Percentiles rank a stretch among this genome's conserved stretches.
These are phyloP conservation scores for Ehretia macrophylla DNA, from an alignment of 257 asterid genomes.

Conservation along the genomic window DNA sequence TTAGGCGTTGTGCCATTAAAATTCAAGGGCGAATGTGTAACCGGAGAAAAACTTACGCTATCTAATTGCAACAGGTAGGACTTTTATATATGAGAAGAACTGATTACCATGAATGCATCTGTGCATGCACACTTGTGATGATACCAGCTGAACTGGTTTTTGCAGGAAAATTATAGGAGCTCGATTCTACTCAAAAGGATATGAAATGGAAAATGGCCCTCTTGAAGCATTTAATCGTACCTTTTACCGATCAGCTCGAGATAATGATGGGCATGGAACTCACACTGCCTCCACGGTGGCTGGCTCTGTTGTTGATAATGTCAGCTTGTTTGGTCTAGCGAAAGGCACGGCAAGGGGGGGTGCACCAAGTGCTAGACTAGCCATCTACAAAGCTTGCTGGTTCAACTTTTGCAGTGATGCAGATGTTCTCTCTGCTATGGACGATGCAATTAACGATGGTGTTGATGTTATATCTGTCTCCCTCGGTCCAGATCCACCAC, in stretches of 20 bases:
- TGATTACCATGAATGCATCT: neutral
- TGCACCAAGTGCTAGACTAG: slow-evolving; percentile 59
- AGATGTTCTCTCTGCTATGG: slow-evolving; percentile 61
- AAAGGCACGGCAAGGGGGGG: slow-evolving; percentile 67
- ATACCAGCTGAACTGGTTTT: slow-evolving; percentile 7
- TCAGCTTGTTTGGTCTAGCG: slow-evolving; percentile 58
- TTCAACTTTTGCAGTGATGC: slow-evolving; percentile 46
- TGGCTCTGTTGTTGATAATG: slow-evolving; percentile 43
- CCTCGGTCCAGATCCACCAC: slow-evolving; percentile 41
- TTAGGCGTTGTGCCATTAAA: slow-evolving; percentile 44
- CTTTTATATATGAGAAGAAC: neutral
- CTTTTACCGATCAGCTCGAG: slow-evolving; percentile 55
- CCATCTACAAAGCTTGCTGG: slow-evolving; percentile 69
- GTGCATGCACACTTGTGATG: neutral
- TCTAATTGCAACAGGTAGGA: slow-evolving; percentile 49
- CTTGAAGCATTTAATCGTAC: slow-evolving; percentile 38
- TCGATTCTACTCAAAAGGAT: slow-evolving; percentile 46
- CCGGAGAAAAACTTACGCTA: slow-evolving; percentile 45
- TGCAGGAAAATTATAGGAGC: slow-evolving; percentile 60
- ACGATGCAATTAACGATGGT: slow-evolving; percentile 58
- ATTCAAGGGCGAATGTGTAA: slow-evolving; percentile 54
- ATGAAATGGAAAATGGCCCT: slow-evolving; percentile 30
- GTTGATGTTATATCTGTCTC: slow-evolving; percentile 69
- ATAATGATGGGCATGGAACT: slow-evolving; percentile 65
- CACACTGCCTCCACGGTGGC: slow-evolving; percentile 70